Base-by-base conservation (phyloP, 345 rosid genomes). In the Punica granatum region DNA sequence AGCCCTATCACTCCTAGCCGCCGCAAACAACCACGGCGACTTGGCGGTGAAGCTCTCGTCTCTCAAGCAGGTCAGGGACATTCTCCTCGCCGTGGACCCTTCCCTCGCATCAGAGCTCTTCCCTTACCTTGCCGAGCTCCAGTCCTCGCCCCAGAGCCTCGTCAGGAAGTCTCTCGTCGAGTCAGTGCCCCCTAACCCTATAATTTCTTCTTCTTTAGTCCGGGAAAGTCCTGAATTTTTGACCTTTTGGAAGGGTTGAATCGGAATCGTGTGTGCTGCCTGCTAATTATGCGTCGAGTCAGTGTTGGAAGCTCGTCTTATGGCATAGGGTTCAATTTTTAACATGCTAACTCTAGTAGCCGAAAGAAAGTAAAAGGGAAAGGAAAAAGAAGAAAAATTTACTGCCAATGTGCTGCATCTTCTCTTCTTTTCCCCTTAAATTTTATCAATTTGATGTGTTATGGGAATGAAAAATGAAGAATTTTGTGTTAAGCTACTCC, bases 21-120 rank as follows among this genome's bases (percentile, higher is more conserved):
- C 96, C 12, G 92, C 92, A 23, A 85, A 82, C 70, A 81, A 78
- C 83, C 98, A 90, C 49, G 78, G 88, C 69, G 96, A 87, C 81
- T 81, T 93, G 82, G 86, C 89, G 5, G 96, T 90, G 31, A 93
- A 87, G 88, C 86, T 93, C 35, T 90, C 97, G 32, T 93, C 98
- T 60, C 78, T 93, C 9, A 82, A 79, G 67, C 98, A 93, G 82
- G 89, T 85, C 70, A 93, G 75, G 66, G 91, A 84, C 74, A 78
- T 93, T 34, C 72, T 93, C 28, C 78, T 81, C 37, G 83, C 97
- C 53, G 67, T 82, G 67, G 90, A 84, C 46, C 80, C 93, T 46
- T 76, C 96, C 61, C 76, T 79, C 21, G 90, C 92, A 39, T 82
- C 89, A 58, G 96, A 90, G 78, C 80, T 90, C 65, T 86, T 90